A percentile compares a stretch with the other conserved stretches of the same genome.
Conservation (phyloP, 768 basidiomycete genomes). For the Boletus reticuloceps region DNA sequence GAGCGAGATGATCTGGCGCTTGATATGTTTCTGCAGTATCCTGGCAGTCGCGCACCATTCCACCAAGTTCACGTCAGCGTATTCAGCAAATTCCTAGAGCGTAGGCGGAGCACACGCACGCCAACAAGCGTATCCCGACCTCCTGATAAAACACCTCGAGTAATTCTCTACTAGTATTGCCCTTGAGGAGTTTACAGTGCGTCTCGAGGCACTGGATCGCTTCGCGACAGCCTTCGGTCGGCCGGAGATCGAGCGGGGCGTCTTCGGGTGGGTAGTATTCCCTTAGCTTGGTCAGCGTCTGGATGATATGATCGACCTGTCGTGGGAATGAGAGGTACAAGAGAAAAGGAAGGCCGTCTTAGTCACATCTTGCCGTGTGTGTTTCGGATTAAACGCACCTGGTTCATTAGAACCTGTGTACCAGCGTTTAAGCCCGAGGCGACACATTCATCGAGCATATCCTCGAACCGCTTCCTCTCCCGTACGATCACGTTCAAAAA, state of each 20-base stretch:
- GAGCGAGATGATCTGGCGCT: conserved; percentile 94
- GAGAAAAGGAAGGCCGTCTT: background rate
- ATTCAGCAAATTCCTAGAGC: too few species aligned
- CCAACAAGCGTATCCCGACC: conserved; percentile 85
- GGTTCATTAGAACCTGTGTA: conserved; percentile 93
- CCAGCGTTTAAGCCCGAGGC: conserved; percentile 93
- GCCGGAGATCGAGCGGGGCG: conserved; percentile 72
- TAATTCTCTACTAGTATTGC: conserved; percentile 94
- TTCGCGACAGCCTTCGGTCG: conserved; percentile 85
- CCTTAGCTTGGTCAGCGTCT: conserved; percentile 74
- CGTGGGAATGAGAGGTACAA: background rate
- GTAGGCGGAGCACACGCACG: conserved; percentile 43
- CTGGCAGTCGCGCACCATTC: conserved; percentile 25
- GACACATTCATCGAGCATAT: conserved; percentile 87
- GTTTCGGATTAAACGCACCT: conserved; percentile 43
- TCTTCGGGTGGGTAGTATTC: conserved; percentile 92
- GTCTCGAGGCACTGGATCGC: conserved; percentile 85
- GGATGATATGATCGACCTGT: conserved; percentile 91
- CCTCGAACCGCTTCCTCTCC: conserved; percentile 97
- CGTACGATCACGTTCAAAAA: conserved; percentile 91
- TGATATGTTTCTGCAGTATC: conserved; percentile 94
- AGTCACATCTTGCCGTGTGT: background rate
- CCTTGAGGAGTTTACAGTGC: conserved; percentile 89
- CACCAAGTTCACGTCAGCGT: background rate
- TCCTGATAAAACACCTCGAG: conserved; percentile 98